Conservation (phyloP, 139 green algal species). For the Axilococcus clingmanii region DNA sequence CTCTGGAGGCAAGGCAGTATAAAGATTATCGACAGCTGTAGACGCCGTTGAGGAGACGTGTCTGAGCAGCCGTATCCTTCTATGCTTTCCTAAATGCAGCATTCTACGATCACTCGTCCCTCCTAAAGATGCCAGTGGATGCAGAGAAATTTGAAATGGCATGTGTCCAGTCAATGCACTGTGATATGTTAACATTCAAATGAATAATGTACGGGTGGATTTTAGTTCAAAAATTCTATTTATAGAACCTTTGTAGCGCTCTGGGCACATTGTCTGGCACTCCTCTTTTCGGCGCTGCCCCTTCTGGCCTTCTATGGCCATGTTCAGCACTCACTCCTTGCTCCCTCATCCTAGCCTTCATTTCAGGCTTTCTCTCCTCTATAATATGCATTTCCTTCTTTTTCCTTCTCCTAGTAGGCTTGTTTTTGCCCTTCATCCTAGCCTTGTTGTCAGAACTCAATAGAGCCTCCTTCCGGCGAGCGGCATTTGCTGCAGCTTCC, state of each 20-base stretch:
- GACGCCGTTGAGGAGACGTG: too few species aligned
- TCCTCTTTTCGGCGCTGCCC: slow-evolving; percentile 5
- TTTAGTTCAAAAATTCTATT: too few species aligned
- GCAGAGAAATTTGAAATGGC: too few species aligned
- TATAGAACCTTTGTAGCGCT: slow-evolving; percentile 59
- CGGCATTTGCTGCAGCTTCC: slow-evolving; percentile 26
- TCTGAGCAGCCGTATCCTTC: too few species aligned
- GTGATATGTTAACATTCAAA: too few species aligned
- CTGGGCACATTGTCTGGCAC: slow-evolving; percentile 39
- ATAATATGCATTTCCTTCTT: slow-evolving; percentile 92
- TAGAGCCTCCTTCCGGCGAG: slow-evolving; percentile 30
- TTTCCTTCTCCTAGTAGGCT: slow-evolving; percentile 54
- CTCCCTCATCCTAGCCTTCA: slow-evolving; percentile 24
- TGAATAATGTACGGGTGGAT: too few species aligned
- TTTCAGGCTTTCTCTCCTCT: slow-evolving; percentile 41
- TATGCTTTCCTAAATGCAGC: too few species aligned
- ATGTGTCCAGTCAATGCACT: too few species aligned
- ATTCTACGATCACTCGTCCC: too few species aligned
- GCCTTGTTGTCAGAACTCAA: slow-evolving; percentile 60
- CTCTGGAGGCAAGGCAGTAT: too few species aligned
- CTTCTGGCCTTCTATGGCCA: slow-evolving; percentile 1
- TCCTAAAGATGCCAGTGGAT: too few species aligned
- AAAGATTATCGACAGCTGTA: too few species aligned
- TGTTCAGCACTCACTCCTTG: slow-evolving; percentile 20
- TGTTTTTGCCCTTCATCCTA: slow-evolving; percentile 90